Evolutionary conservation across 1,139 yeast species (phyloP).

Genomic region (Pichia kudriavzevii): DNA sequence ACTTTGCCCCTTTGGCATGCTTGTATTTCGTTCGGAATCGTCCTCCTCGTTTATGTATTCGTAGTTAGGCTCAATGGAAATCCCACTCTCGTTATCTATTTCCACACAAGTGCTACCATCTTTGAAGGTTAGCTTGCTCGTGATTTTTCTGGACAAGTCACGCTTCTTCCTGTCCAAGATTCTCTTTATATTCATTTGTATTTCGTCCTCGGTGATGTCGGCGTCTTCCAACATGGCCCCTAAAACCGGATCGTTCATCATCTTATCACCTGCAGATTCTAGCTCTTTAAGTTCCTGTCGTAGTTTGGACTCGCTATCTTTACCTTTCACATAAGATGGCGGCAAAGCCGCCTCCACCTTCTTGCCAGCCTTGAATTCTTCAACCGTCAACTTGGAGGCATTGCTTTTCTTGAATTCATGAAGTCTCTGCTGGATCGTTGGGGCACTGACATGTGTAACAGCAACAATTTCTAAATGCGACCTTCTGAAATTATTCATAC

Average conservation of each 20-base stretch:
- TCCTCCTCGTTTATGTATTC: no score
- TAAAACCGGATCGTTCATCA: constrained; percentile 32
- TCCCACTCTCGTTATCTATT: constrained; percentile 20
- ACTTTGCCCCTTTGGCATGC: constrained; percentile 5
- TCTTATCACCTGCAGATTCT: constrained; percentile 32
- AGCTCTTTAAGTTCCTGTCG: constrained; percentile 28
- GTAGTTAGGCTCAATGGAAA: constrained; percentile 3
- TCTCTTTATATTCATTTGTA: constrained; percentile 36
- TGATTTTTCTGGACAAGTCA: constrained; percentile 22
- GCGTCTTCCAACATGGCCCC: constrained; percentile 36
- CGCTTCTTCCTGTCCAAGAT: constrained; percentile 35
- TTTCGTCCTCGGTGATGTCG: constrained; percentile 38
- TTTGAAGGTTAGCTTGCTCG: constrained; percentile 19
- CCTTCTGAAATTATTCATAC: constrained; percentile 91
- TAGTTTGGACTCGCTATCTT: constrained; percentile 33
- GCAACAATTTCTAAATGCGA: constrained; percentile 92
- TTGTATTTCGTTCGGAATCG: no score
- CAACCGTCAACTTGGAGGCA: constrained; percentile 66
- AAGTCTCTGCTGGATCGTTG: constrained; percentile 81
- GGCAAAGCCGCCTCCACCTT: constrained; percentile 52
- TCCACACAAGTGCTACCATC: constrained; percentile 13
- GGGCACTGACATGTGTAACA: constrained; percentile 92
- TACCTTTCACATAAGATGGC: constrained; percentile 65
- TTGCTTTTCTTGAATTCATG: constrained; percentile 78
- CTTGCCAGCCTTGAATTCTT: constrained; percentile 50